Conservation (phyloP, 495 filamentous ascomycete genomes). For the Penicillium longicatenatum region DNA sequence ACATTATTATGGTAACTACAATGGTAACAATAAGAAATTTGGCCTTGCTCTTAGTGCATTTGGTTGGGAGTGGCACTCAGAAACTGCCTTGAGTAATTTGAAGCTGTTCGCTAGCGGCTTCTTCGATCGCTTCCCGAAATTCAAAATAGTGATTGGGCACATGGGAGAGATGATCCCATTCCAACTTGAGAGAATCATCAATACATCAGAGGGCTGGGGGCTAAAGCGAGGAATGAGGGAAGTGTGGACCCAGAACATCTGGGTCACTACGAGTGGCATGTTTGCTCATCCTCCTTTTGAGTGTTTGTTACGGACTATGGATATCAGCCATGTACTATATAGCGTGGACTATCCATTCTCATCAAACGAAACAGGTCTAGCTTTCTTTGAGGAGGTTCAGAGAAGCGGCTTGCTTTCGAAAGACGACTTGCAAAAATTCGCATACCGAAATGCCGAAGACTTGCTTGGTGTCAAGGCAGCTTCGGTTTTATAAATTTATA, state of each 20-base stretch:
- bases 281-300: slow-evolving; percentile 33
- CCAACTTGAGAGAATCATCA: slow-evolving; percentile 37
- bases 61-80: slow-evolving; percentile 49
- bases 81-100: slow-evolving; percentile 47
- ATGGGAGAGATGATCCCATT: slow-evolving; percentile 51
- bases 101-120: slow-evolving; percentile 43
- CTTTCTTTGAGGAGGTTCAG: slow-evolving; percentile 38
- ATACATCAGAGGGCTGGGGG: slow-evolving; percentile 30
- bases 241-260: slow-evolving; percentile 48
- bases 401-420: slow-evolving; percentile 51
- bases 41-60: slow-evolving; percentile 36
- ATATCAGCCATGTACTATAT: slow-evolving; percentile 54
- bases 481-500: too few species aligned
- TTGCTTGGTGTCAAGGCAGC: slow-evolving; percentile 36
- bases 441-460: slow-evolving; percentile 56
- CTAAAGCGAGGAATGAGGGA: slow-evolving; percentile 28
- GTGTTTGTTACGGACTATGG: slow-evolving; percentile 49
- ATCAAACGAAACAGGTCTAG: slow-evolving; percentile 42
- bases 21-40: slow-evolving; percentile 33
- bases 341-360: slow-evolving; percentile 63
- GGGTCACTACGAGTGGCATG: slow-evolving; percentile 36
- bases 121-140: slow-evolving; percentile 50
- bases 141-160: slow-evolving; percentile 51
- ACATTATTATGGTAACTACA: slow-evolving; percentile 38
- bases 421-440: slow-evolving; percentile 56